These are phyloP conservation scores for Dactylellina parvicollis DNA, from an alignment of 2,329 filamentous ascomycete species.

Conservation along the genomic window DNA sequence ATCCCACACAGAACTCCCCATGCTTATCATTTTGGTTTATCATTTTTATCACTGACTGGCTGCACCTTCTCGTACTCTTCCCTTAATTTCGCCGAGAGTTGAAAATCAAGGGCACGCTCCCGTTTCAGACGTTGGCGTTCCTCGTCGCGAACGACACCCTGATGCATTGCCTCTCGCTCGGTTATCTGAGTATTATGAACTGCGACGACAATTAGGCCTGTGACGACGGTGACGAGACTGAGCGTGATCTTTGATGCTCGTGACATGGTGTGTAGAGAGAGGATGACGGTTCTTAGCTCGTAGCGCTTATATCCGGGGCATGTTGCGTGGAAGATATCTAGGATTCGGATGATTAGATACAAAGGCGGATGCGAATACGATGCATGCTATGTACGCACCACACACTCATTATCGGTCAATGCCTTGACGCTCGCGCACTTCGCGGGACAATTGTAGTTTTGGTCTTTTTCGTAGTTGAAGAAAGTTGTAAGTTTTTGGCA, in stretches of 20 bases:
- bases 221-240: constrained; percentile 77
- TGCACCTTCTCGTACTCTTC: constrained; percentile 90
- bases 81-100: constrained; percentile 85
- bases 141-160: constrained; percentile 91
- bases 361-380: too few species aligned
- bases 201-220: constrained; percentile 78
- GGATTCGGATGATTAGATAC: too few species aligned
- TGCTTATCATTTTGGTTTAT: constrained; percentile 59
- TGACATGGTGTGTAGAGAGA: constrained; percentile 74
- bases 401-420: too few species aligned
- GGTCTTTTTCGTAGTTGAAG: too few species aligned
- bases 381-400: too few species aligned
- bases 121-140: constrained; percentile 90
- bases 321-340: background rate
- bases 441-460: too few species aligned
- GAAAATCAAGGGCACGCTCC: constrained; percentile 92
- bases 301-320: background rate
- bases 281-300: background rate
- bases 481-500: constrained; percentile 5
- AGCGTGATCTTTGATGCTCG: constrained; percentile 88
- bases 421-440: too few species aligned
- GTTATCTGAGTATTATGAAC: constrained; percentile 89
- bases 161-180: constrained; percentile 91
- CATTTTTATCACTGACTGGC: constrained; percentile 66
- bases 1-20: too few species aligned